Conservation (phyloP, 352 stramenopile species). For the Globisporangium okanoganense region DNA sequence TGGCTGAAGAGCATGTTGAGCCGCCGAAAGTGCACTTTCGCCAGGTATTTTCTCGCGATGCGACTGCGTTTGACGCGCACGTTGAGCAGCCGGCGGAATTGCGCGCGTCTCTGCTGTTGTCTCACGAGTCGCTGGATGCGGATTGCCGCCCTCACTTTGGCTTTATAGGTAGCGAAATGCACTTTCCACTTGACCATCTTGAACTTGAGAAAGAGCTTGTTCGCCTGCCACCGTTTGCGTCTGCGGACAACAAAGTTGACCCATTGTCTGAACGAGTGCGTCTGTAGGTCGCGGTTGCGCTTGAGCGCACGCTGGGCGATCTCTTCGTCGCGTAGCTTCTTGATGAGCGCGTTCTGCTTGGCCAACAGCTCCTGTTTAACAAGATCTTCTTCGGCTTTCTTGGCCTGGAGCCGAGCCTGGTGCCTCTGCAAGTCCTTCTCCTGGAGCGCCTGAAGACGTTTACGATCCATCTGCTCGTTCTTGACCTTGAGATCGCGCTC, state of each 20-base stretch:
- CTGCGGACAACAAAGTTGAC: constrained; percentile 21
- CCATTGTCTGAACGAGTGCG: constrained; percentile 33
- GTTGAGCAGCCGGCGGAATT: constrained; percentile 36
- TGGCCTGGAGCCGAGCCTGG: constrained; percentile 49
- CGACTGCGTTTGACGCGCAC: constrained; percentile 43
- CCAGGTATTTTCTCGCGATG: constrained; percentile 49
- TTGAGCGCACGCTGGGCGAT: constrained; percentile 30
- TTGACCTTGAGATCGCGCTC: constrained; percentile 46
- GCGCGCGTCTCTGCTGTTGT: constrained; percentile 13
- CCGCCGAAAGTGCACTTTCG: constrained; percentile 47
- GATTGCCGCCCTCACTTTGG: constrained; percentile 19
- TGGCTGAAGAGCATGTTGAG: constrained; percentile 49
- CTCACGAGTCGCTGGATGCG: constrained; percentile 37
- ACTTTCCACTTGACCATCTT: constrained; percentile 57
- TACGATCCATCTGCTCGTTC: constrained; percentile 50
- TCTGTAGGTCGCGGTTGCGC: constrained; percentile 21
- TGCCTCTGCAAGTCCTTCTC: constrained; percentile 61
- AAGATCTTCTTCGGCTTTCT: constrained; percentile 41
- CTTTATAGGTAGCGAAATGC: constrained; percentile 28
- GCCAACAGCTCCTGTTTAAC: constrained; percentile 27
- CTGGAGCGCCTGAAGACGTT: constrained; percentile 44
- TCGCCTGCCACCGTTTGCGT: constrained; percentile 40
- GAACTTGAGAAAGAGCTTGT: constrained; percentile 60
- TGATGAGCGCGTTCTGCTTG: constrained; percentile 45
- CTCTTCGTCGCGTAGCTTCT: constrained; percentile 47